These are phyloP conservation scores for Alloteropsis semialata DNA, from an alignment of 176 grass and related monocot genomes.

Conservation along the genomic window DNA sequence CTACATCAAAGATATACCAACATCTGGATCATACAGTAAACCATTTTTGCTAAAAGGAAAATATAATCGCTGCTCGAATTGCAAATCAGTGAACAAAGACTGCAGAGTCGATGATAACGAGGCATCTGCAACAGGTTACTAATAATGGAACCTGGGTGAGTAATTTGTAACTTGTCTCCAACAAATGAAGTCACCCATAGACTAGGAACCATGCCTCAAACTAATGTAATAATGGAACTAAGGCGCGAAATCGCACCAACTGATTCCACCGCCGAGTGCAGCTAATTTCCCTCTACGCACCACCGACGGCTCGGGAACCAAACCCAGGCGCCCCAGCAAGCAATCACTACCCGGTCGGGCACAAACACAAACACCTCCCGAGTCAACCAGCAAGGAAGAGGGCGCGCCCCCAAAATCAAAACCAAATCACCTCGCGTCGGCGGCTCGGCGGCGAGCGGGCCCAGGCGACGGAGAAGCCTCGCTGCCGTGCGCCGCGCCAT, in stretches of 20 bases:
- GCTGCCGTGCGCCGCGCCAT: conserved; percentile 24
- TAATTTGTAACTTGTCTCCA: background rate
- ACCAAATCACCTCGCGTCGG: conserved; percentile 21
- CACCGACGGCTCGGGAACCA: background rate
- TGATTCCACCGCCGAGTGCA: background rate
- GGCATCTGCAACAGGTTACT: background rate
- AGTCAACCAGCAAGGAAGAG: background rate
- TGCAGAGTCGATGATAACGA: background rate
- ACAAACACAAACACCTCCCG: background rate
- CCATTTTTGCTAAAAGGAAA: background rate
- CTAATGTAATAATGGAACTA: background rate
- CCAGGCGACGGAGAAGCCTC: conserved; percentile 23
- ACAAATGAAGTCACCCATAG: background rate
- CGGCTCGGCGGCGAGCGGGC: background rate
- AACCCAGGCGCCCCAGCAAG: background rate
- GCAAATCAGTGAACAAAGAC: background rate
- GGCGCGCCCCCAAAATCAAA: background rate
- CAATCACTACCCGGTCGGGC: background rate
- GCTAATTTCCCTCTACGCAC: background rate
- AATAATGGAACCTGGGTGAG: too few species aligned
- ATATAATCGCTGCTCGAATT: too few species aligned
- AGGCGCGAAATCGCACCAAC: background rate
- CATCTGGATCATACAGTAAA: background rate
- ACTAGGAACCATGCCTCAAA: background rate
- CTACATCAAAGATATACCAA: background rate